Conservation (phyloP, 208 protist genomes). For the Leptomonas seymouri region DNA sequence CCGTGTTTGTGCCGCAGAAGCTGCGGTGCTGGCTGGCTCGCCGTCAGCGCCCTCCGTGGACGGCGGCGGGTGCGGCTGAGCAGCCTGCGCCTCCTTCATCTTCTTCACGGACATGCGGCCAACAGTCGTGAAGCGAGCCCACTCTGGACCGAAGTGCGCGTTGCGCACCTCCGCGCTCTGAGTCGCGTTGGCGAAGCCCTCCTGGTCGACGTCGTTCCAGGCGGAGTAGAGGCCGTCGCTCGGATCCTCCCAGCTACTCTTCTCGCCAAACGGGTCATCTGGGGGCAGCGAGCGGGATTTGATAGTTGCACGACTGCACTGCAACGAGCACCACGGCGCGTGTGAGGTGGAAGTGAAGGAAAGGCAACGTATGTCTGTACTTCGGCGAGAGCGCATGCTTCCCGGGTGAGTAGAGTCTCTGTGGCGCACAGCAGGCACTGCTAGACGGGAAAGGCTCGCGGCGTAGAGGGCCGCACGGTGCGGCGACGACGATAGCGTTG, state of each 20-base stretch:
- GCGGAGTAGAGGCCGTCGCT: slow-evolving; percentile 62
- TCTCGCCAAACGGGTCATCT: slow-evolving; percentile 84
- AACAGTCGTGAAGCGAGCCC: slow-evolving; percentile 74
- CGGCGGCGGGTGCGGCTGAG: slow-evolving; percentile 5
- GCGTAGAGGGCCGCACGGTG: background rate
- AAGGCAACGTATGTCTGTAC: background rate
- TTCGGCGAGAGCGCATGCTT: background rate
- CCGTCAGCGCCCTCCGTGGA: background rate
- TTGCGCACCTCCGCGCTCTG: slow-evolving; percentile 65
- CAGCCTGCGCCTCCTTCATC: slow-evolving; percentile 44
- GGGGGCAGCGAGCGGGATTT: slow-evolving; percentile 54
- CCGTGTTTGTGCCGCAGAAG: background rate
- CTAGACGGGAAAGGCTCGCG: background rate
- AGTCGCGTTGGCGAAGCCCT: slow-evolving; percentile 67
- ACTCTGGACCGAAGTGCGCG: slow-evolving; percentile 83
- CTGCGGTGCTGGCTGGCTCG: background rate
- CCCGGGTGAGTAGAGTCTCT: background rate
- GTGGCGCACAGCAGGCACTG: background rate
- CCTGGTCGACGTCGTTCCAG: slow-evolving; percentile 71
- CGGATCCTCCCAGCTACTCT: slow-evolving; percentile 63
- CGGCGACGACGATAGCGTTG: background rate
- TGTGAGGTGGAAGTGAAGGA: background rate
- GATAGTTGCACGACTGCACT: slow-evolving; percentile 21
- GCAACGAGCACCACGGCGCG: background rate
- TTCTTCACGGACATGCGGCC: slow-evolving; percentile 64